phyloP scores from a whole-genome alignment of 2,329 filamentous ascomycete genomes.

The Atkinsonella hypoxylon region DNA sequence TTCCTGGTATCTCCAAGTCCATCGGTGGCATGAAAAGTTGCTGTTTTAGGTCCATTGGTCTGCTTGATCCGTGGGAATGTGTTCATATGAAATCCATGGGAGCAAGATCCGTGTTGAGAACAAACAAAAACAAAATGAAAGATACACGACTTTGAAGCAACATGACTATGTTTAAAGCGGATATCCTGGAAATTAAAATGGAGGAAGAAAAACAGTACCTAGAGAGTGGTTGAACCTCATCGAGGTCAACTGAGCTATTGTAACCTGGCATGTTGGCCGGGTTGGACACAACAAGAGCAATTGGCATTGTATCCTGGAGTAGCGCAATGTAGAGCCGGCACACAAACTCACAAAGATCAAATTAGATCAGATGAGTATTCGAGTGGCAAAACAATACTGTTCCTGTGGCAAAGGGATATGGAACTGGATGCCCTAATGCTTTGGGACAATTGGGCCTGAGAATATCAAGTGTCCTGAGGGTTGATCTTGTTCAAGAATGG shows the following conservation, averaged over 20 bases:
- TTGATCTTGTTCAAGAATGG: constrained; percentile 7
- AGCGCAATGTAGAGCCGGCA: constrained; percentile 3
- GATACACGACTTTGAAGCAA: constrained; percentile 9
- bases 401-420: constrained; percentile 11
- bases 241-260: constrained; percentile 40
- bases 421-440: constrained; percentile 3
- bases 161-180: constrained; percentile 6
- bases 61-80: neutral
- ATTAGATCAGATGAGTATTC: constrained; percentile 4
- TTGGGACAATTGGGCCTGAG: constrained; percentile 17
- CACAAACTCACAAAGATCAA: constrained; percentile 3
- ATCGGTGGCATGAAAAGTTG: neutral
- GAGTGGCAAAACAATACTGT: constrained; percentile 1
- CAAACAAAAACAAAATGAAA: constrained; percentile 14
- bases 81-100: neutral
- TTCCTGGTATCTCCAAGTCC: neutral
- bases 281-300: constrained; percentile 34
- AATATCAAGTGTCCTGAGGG: constrained; percentile 12
- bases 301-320: constrained; percentile 28
- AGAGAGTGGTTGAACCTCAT: constrained; percentile 47
- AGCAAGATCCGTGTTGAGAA: neutral
- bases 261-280: constrained; percentile 41
- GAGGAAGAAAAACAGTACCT: constrained; percentile 49
- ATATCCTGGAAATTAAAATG: constrained; percentile 26
- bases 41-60: neutral